These are phyloP conservation scores for Massospora cicadina DNA, from an alignment of 371 early-diverging fungal species.

Conservation along the genomic window DNA sequence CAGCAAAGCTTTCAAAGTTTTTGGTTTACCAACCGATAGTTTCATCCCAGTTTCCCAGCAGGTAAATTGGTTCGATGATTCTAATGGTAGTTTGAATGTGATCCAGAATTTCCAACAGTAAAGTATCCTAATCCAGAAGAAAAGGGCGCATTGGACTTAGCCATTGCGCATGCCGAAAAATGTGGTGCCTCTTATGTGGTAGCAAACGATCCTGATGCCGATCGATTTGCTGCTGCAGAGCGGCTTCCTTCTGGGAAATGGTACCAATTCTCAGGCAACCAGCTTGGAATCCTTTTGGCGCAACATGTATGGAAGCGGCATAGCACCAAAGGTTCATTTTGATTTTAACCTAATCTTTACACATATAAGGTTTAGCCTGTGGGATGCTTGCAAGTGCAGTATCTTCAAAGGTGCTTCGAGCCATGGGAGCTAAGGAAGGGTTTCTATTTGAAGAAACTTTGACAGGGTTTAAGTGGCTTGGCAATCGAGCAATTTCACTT, in stretches of 20 bases:
- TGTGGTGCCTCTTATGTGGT: conserved; percentile 44
- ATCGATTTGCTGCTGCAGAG: conserved; percentile 82
- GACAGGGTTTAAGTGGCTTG: conserved; percentile 94
- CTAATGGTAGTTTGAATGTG: conserved; percentile 47
- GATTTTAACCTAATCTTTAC: conserved; percentile 17
- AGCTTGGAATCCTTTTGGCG: conserved; percentile 77
- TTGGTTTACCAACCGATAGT: conserved; percentile 33
- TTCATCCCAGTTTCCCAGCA: neutral
- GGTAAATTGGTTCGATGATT: neutral
- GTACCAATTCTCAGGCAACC: conserved; percentile 75
- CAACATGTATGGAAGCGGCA: conserved; percentile 44
- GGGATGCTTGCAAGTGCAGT: conserved; percentile 83
- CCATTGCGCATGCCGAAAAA: conserved; percentile 52
- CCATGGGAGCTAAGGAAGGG: conserved; percentile 57
- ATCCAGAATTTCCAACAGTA: conserved; percentile 89
- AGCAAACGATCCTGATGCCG: conserved; percentile 98
- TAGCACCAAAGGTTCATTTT: conserved; percentile 27
- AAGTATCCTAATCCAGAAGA: conserved; percentile 89
- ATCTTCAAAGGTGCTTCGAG: conserved; percentile 65
- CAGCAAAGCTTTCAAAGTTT: conserved; percentile 38
- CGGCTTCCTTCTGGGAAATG: conserved; percentile 48
- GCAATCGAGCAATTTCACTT: conserved; percentile 56
- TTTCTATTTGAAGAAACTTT: conserved; percentile 74
- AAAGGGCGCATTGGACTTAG: conserved; percentile 67
- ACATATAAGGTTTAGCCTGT: conserved; percentile 21